Percentiles rank a stretch among this genome's conserved stretches.
phyloP scores from a whole-genome alignment of 2,329 filamentous ascomycete genomes.

The Aureobasidium sp. region DNA sequence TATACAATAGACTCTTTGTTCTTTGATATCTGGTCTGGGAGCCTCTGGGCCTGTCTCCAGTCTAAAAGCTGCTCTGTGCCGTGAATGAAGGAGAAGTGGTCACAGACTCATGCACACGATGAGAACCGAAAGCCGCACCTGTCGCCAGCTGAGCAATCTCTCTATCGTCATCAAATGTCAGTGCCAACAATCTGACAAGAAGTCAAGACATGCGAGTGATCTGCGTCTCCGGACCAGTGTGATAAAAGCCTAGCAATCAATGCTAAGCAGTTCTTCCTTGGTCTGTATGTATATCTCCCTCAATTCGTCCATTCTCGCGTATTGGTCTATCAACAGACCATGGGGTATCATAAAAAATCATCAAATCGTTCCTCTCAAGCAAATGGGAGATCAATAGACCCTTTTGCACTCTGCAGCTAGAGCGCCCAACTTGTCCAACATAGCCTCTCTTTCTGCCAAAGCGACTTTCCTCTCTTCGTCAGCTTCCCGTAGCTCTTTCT shows the following conservation, averaged over 20 bases:
- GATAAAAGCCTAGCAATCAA: background rate
- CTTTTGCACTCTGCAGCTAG: constrained; percentile 37
- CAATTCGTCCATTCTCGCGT: background rate
- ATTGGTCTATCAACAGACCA: background rate
- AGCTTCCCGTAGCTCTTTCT: constrained; percentile 36
- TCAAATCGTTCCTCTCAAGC: background rate
- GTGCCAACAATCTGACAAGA: too few species aligned
- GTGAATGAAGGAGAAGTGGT: too few species aligned
- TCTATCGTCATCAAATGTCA: background rate
- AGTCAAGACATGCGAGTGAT: background rate
- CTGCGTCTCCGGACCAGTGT: background rate
- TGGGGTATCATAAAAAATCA: constrained; percentile 5
- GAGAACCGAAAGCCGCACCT: background rate
- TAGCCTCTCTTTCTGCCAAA: constrained; percentile 34
- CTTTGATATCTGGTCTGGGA: too few species aligned
- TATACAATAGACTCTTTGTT: too few species aligned
- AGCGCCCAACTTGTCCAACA: constrained; percentile 41
- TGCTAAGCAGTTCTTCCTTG: background rate
- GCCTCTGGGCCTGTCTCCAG: too few species aligned
- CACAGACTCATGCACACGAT: too few species aligned
- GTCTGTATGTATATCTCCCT: background rate
- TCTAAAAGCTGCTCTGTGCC: too few species aligned
- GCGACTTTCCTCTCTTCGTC: constrained; percentile 36
- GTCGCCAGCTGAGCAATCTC: background rate
- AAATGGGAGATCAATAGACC: constrained; percentile 19